Base-by-base conservation (phyloP, 2,329 filamentous ascomycete species). In the Trichoderma sp. region DNA sequence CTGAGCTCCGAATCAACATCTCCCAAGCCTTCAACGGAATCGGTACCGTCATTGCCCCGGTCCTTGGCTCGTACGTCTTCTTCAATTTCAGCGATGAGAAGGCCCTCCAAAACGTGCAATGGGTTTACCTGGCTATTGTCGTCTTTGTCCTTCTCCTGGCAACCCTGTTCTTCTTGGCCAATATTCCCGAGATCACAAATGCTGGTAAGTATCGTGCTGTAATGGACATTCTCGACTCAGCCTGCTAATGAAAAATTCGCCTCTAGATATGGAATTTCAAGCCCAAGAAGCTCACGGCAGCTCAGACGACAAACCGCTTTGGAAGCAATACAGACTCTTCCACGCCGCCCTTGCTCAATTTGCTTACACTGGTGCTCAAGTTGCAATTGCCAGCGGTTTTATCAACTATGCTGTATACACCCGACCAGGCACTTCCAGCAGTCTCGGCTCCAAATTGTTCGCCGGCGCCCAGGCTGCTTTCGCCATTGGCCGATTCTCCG, bases 11-110 rank as follows among this genome's bases (percentile, higher is more conserved):
- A 72, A 88, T 94, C 81, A 92, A 94, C 79, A 81, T 93, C 64
- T 89, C 91, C 0, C 91, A 94, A 78, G 90, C 90, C 66, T 90
- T 94, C 80, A 92, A 94, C 75, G 92, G 90, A 66, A 87, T 93
- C 59, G 91, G 91, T 43, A 90, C 90, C 10, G 89, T 93, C 59
- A 74, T 93, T 49, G 91, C 91, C 0, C 91, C 92, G 1, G 87
- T 93, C 0, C 83, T 94, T 10, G 92, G 90, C 55, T 91, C 89
- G 1, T 89, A 90, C 70, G 90, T 91, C 68, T 91, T 94, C 80
- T 94, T 94, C 81, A 86, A 85, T 68, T 86, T 87, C 59, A 83
- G 85, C 68, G 85, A 87, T 65, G 82, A 86, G 11, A 78, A 80
- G 3, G 87, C 88, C 0, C 82, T 93, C 3, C 83, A 84, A 72